Evolutionary conservation across 768 basidiomycete genomes (phyloP), one percentile per base, ranked within the genome.

Genomic region (Leccinum ochraceum): DNA sequence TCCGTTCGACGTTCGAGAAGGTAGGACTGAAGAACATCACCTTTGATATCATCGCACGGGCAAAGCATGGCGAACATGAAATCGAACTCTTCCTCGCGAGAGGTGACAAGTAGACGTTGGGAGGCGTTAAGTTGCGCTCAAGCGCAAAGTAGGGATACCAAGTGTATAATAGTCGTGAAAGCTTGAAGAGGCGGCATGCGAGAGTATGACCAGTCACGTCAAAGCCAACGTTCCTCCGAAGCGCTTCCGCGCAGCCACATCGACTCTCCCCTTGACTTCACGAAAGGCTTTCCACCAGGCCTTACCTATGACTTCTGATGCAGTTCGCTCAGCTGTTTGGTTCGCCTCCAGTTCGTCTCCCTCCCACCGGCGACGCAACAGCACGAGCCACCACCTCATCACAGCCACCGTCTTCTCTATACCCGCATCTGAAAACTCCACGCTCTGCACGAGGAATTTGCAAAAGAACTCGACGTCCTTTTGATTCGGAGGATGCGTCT

Each of bases 201-300:
- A 11, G 9, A 44, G 48, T 53, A 3, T 14, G 4, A 17, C 24
- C 13, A 0, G 22, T 81, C 71, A 91, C 59, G 75, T 84, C 63
- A 91, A 74, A 3, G 81, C 86, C 61, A 94, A 69, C 10, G 76
- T 75, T 1, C 93, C 91, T 34, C 93, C 92, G 69, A 91, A 94
- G 60, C 83, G 84, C 71, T 81, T 82, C 62, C 81, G 79, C 6
- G 84, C 82, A 22, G 86, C 80, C n/a, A 73, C 76, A 64, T 93
- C 88, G 75, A 95, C 83, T 66, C 78, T 79, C 13, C 67, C 77
- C 75, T 88, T 91, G 3, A 92, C 86, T 32, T 83, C 82, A 60
- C 82, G 77, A 76, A 92, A 95, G 7, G 88, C 83, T 54, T 75
- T 78, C 94, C 93, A 95, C 94, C 94, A 95, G 42, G 84, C 84